phyloP scores from a whole-genome alignment of 306 rosid genomes.

The Cyamopsis tetragonoloba region DNA sequence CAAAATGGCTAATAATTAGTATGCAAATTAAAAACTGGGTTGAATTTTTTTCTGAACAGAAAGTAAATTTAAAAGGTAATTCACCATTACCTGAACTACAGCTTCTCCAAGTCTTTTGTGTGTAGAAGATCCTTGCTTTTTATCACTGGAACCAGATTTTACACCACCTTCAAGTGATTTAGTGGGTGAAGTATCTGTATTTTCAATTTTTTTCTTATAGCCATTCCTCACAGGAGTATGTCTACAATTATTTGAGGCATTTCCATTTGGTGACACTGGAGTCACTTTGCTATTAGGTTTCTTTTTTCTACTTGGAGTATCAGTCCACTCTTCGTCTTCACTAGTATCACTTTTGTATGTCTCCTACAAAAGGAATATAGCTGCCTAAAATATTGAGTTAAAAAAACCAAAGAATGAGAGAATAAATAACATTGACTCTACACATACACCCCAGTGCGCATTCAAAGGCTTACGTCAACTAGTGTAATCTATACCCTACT shows the following conservation, averaged over 20 bases:
- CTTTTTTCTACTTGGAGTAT: slow-evolving; percentile 38
- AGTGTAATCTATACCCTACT: neutral
- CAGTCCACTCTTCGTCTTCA: slow-evolving; percentile 72
- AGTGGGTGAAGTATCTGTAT: slow-evolving; percentile 35
- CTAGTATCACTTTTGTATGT: slow-evolving; percentile 69
- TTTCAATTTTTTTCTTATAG: slow-evolving; percentile 36
- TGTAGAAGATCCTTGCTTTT: slow-evolving; percentile 41
- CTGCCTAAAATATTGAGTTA: slow-evolving; percentile 23
- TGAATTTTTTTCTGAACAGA: slow-evolving; percentile 12
- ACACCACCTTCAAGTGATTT: slow-evolving; percentile 40
- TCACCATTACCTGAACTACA: slow-evolving; percentile 61
- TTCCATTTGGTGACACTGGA: slow-evolving; percentile 41
- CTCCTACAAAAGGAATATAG: slow-evolving; percentile 54
- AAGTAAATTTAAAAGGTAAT: slow-evolving; percentile 19
- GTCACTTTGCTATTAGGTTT: slow-evolving; percentile 21
- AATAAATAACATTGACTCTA: slow-evolving; percentile 4
- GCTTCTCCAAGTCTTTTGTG: slow-evolving; percentile 64
- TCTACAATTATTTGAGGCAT: slow-evolving; percentile 27
- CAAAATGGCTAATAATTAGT: neutral
- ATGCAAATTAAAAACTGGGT: slow-evolving; percentile 14
- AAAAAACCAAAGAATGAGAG: neutral
- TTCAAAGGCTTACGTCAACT: neutral
- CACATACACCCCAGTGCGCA: neutral
- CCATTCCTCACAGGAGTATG: slow-evolving; percentile 37
- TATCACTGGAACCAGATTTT: slow-evolving; percentile 43